Conservation (phyloP, 1,284 basidiomycete genomes). For the Stereum hirsutum region DNA sequence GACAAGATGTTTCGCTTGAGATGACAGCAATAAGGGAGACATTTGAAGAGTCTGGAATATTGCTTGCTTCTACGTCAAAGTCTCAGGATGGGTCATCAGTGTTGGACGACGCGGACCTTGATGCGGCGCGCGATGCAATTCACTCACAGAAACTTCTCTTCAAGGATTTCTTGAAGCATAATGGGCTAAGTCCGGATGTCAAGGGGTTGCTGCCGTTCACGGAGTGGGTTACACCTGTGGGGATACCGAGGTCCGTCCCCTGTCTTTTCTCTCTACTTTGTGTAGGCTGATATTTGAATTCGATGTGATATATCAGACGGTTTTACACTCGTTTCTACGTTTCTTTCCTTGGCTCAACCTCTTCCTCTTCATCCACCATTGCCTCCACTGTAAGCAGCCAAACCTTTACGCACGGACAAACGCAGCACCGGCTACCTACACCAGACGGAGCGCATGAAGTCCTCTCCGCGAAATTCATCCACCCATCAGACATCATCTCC, state of each 20-base stretch:
- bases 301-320: constrained; percentile 35
- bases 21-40: constrained; percentile 65
- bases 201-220: constrained; percentile 52
- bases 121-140: constrained; percentile 45
- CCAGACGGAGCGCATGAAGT: constrained; percentile 66
- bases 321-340: constrained; percentile 64
- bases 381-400: no score
- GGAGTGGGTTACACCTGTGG: constrained; percentile 58
- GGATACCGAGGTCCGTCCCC: constrained; percentile 43
- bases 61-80: constrained; percentile 51
- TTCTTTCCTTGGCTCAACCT: constrained; percentile 39
- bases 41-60: constrained; percentile 63
- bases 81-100: constrained; percentile 1
- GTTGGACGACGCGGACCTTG: constrained; percentile 30
- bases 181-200: constrained; percentile 33
- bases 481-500: constrained; percentile 38
- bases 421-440: constrained; percentile 49
- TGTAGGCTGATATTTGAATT: background rate
- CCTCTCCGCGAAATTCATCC: constrained; percentile 51
- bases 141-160: constrained; percentile 44
- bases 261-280: constrained; percentile 6
- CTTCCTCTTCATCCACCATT: constrained; percentile 28
- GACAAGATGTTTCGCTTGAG: constrained; percentile 44
- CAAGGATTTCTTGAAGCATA: constrained; percentile 38
- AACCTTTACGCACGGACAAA: constrained; percentile 43